Evolutionary conservation across 2,329 filamentous ascomycete species (phyloP).

Genomic region (Fusarium oxysporum): DNA sequence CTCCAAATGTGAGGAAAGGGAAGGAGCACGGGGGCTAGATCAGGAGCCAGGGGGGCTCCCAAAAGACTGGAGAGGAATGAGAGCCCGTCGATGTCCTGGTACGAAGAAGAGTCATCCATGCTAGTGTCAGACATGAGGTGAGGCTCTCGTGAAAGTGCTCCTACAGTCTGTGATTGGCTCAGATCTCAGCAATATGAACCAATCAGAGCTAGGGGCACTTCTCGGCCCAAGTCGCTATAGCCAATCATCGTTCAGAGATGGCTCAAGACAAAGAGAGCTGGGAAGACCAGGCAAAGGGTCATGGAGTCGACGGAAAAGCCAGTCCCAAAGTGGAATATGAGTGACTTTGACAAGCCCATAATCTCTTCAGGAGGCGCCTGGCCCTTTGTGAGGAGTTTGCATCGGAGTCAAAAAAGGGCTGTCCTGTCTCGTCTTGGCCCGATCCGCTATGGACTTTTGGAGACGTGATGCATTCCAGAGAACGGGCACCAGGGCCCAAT

Average conservation of each 20-base stretch:
- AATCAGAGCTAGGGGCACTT: constrained; percentile 17
- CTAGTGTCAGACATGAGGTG: constrained; percentile 49
- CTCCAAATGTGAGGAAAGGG: constrained; percentile 25
- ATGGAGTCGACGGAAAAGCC: constrained; percentile 39
- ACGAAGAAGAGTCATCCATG: constrained; percentile 44
- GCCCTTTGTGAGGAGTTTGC: constrained; percentile 1
- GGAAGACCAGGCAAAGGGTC: constrained; percentile 39
- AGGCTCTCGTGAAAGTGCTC: constrained; percentile 49
- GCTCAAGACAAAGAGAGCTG: constrained; percentile 33
- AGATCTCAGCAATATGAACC: background rate
- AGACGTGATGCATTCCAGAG: constrained; percentile 35
- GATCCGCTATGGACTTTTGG: constrained; percentile 24
- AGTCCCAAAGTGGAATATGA: constrained; percentile 44
- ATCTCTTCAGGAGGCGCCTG: constrained; percentile 38
- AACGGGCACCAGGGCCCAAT: constrained; percentile 13
- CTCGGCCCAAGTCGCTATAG: constrained; percentile 18
- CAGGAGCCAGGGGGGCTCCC: constrained; percentile 30
- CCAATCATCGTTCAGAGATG: constrained; percentile 32
- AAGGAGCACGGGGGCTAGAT: constrained; percentile 29
- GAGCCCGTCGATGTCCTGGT: constrained; percentile 41
- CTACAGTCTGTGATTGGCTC: constrained; percentile 49
- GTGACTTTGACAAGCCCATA: constrained; percentile 38
- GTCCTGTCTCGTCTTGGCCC: constrained; percentile 17
- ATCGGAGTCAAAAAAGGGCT: constrained; percentile 32
- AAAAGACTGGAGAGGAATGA: constrained; percentile 38